Evolutionary conservation across 1,284 basidiomycete species (phyloP), one percentile per base, ranked within the genome.

Genomic region (Meira nashicola): DNA sequence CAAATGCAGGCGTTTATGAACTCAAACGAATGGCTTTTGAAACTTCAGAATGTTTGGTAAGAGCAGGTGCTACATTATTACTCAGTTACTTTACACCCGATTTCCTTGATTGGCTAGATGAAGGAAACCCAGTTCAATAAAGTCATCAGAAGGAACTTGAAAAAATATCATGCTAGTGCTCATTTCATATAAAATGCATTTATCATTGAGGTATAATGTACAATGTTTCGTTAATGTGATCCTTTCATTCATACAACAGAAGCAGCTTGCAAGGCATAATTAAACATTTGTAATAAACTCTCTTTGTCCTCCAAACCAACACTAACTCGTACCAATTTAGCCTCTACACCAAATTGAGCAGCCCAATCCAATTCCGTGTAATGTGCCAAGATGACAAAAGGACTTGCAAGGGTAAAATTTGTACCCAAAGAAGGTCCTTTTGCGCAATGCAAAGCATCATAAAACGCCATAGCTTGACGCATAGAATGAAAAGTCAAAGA

Each of bases 381-480:
- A 78, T 98, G 95, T 23, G 91, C 95, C 21, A 99, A 82, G 63
- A 98, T 87, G 2, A 91, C 89, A 78, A 92, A 98, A 21, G 94
- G 94, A 70, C 87, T 90, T 25, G 90, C 91, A 14, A 95, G 83
- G 1, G 94, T 97, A 79, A 97, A 95, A 82, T 92, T 96, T 39
- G 93, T 97, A 1, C 94, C 94, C 19, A 97, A 83, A 72, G 87
- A 89, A 0, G 94, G 95, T 1, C 94, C 95, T 78, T 97, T 98
- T 64, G 85, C 85, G 78, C 87, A 92, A 6, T 83, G 81, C 21
- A 99, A 81, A 0, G 84, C 81, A 77, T 99, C 90, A 77, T 90
- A 98, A 81, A 98, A 99, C 6, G 87, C 89, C 43, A 81, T 78
- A 1, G 89, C 87, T 0, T 89, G 89, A 0, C 79, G 81, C 9